phyloP scores from a whole-genome alignment of 2,329 filamentous ascomycete species.

The Epichloe gansuensis region DNA sequence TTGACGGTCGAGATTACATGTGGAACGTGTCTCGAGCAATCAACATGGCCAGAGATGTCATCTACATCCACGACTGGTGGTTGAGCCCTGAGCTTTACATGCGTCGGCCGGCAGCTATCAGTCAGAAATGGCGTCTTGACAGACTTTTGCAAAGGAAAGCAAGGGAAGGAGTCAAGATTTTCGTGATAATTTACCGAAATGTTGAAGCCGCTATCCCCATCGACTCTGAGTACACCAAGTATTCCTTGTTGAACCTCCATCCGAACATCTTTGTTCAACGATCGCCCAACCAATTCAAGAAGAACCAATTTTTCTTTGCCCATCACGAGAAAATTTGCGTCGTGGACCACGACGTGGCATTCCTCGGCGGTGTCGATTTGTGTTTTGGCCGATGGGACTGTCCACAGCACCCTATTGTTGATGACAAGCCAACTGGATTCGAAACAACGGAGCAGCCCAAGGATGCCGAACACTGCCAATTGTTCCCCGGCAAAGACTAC shows the following conservation, averaged over 20 bases:
- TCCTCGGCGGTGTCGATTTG: constrained; percentile 88
- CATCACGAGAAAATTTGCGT: constrained; percentile 98
- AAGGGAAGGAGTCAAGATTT: constrained; percentile 89
- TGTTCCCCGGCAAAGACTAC: constrained; percentile 97
- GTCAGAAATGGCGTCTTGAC: constrained; percentile 95
- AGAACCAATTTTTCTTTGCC: constrained; percentile 99
- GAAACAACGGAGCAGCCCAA: constrained; percentile 63
- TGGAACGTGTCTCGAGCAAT: constrained; percentile 97
- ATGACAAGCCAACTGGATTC: constrained; percentile 93
- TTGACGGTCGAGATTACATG: constrained; percentile 97
- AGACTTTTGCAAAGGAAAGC: constrained; percentile 88
- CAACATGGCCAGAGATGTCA: constrained; percentile 92
- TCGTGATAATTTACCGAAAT: constrained; percentile 95
- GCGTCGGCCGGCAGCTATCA: constrained; percentile 85
- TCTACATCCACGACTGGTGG: constrained; percentile 99
- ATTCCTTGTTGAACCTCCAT: constrained; percentile 85
- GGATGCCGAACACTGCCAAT: constrained; percentile 86
- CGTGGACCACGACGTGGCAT: constrained; percentile 90
- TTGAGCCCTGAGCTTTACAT: constrained; percentile 92
- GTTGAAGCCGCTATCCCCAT: constrained; percentile 96
- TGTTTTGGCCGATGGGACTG: constrained; percentile 98
- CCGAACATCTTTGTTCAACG: constrained; percentile 93
- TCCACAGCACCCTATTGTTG: constrained; percentile 78
- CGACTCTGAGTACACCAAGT: constrained; percentile 96
- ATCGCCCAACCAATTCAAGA: constrained; percentile 94